Base-by-base conservation (phyloP, 1,139 yeast species). In the Entelexis paramagnoliae region DNA sequence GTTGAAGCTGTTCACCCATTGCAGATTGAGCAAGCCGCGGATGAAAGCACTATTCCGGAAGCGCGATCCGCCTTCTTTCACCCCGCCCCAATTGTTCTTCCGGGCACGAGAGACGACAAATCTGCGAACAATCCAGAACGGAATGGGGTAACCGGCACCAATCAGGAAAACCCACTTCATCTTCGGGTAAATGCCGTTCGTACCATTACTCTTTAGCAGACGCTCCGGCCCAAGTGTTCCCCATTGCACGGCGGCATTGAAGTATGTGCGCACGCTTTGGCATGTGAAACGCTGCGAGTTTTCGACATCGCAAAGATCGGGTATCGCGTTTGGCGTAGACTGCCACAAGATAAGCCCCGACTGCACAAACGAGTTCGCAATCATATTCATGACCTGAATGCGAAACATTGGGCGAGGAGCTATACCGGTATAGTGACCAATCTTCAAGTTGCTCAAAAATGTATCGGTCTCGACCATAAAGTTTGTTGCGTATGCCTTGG, bases 361-460 rank as follows among this genome's bases (percentile, higher is more conserved):
- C 49, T 74, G 68, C 14, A 79, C 75, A 54, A 80, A 62, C 20
- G 64, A 58, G 48, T 63, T 63, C 40, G 62, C 51, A 28, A 68
- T 36, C 9, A 62, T 60, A 19, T 80, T 73, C 32, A 78, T 56
- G 55, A 79, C 61, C 65, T 80, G 85, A 29, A 76, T 74, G 59
- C 83, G 71, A 68, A 79, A 80, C 55, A 80, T 64, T 0, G 84
- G 76, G 56, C 79, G 67, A 41, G 85, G 85, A 13, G 84, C 80
- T 45, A 80, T 63, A 55, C 75, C 77, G 24, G 76, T 68, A 61
- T 80, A 80, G 64, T 79, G 85, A 2, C 77, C 83, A 69, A 73
- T 62, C 63, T 80, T 80, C 65, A 77, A 78, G 60, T 77, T 77
- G 6, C 75, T 62, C 47, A 78, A 69, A 65, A 74, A 80, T 61